Conservation (phyloP, 2,329 filamentous ascomycete genomes). For the Pseudogymnoascus sp. region DNA sequence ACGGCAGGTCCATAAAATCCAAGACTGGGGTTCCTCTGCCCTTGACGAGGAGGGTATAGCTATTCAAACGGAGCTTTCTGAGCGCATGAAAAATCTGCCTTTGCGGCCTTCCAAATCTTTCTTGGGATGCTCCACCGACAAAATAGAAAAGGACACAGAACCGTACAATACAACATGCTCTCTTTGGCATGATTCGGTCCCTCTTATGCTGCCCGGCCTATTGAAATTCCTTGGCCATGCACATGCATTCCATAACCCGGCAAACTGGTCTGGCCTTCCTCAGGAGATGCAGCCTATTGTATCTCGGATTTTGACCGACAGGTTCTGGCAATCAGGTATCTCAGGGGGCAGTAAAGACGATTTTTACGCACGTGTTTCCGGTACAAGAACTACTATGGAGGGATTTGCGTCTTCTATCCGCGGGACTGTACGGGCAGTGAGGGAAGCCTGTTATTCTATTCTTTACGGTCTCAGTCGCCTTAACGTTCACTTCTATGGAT, state of each 20-base stretch:
- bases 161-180: constrained; percentile 67
- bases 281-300: constrained; percentile 70
- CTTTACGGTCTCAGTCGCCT: constrained; percentile 88
- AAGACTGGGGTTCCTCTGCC: constrained; percentile 72
- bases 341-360: constrained; percentile 93
- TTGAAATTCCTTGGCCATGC: constrained; percentile 82
- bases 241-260: constrained; percentile 81
- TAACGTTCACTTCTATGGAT: constrained; percentile 84
- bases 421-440: constrained; percentile 77
- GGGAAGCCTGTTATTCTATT: constrained; percentile 90
- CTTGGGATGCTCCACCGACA: constrained; percentile 86
- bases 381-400: constrained; percentile 82
- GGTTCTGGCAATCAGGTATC: constrained; percentile 98
- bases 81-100: constrained; percentile 60
- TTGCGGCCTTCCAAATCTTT: constrained; percentile 84
- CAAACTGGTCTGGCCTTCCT: constrained; percentile 73
- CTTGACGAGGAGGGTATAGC: constrained; percentile 72
- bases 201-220: constrained; percentile 74
- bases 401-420: constrained; percentile 90
- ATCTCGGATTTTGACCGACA: constrained; percentile 75
- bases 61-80: constrained; percentile 70
- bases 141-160: constrained; percentile 64
- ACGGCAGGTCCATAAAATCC: constrained; percentile 63
- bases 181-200: constrained; percentile 80
- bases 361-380: constrained; percentile 85